phyloP scores from a whole-genome alignment of 2,329 filamentous ascomycete genomes.

The Aspergillus eucalypticola region DNA sequence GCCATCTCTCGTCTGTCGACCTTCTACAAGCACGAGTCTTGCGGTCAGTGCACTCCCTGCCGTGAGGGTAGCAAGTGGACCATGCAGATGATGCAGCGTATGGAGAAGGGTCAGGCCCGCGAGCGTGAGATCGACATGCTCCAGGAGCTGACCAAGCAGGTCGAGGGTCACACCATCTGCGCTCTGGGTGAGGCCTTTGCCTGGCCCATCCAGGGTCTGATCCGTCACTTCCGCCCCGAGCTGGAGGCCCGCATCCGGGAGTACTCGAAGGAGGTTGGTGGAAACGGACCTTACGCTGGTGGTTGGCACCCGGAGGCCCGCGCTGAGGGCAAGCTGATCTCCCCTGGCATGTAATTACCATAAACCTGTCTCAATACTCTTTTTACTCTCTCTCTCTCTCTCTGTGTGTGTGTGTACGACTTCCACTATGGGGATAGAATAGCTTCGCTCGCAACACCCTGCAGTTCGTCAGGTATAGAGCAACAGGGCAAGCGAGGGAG shows the following conservation, averaged over 20 bases:
- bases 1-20: constrained; percentile 89
- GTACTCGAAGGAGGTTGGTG: constrained; percentile 71
- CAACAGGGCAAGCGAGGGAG: not conserved
- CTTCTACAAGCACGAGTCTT: constrained; percentile 98
- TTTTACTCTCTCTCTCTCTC: too few relatives aligned
- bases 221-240: constrained; percentile 96
- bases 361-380: not conserved
- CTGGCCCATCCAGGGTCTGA: constrained; percentile 97
- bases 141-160: constrained; percentile 98
- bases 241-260: constrained; percentile 87
- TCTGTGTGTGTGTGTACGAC: not conserved
- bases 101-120: constrained; percentile 86
- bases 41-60: constrained; percentile 99
- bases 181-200: constrained; percentile 97
- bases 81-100: constrained; percentile 96
- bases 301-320: constrained; percentile 78
- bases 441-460: not conserved
- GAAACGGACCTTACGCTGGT: constrained; percentile 70
- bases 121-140: constrained; percentile 98
- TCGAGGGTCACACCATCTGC: constrained; percentile 98
- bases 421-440: not conserved
- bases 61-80: constrained; percentile 99
- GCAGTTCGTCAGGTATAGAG: not conserved
- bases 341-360: constrained; percentile 84
- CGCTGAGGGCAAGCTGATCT: constrained; percentile 78